Percentiles rank a stretch among this genome's conserved stretches.
These are phyloP conservation scores for Tetracentron sinense DNA, from an alignment of 164 flowering plant genomes.

Conservation along the genomic window DNA sequence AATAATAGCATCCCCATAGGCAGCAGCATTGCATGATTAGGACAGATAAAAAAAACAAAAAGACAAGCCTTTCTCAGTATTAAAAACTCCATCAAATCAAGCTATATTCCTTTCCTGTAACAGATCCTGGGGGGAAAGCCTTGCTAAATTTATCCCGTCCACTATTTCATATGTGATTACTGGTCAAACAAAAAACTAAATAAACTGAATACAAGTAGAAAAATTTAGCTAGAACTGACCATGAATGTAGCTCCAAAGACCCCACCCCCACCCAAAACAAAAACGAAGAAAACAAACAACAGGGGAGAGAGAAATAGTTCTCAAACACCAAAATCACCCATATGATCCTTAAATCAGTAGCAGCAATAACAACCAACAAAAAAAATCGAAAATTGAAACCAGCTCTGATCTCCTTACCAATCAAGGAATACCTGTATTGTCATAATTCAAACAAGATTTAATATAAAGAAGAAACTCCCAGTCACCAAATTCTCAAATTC, in stretches of 20 bases:
- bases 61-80: background rate
- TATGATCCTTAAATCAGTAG: background rate
- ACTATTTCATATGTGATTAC: too few species aligned
- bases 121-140: too few species aligned
- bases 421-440: background rate
- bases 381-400: background rate
- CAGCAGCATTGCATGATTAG: background rate
- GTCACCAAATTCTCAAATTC: too few species aligned
- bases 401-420: background rate
- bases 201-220: background rate
- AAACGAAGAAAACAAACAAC: background rate
- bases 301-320: background rate
- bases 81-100: background rate
- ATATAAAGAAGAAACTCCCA: too few species aligned
- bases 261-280: too few species aligned
- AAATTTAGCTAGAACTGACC: background rate
- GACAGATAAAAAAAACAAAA: too few species aligned
- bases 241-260: background rate
- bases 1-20: background rate
- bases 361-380: too few species aligned
- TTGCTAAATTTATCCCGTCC: too few species aligned
- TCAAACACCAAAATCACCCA: slow-evolving; percentile 1
- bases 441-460: background rate
- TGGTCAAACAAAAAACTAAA: too few species aligned
- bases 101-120: too few species aligned